Conservation (phyloP, 2,329 filamentous ascomycete genomes). For the Escovopsis weberi region DNA sequence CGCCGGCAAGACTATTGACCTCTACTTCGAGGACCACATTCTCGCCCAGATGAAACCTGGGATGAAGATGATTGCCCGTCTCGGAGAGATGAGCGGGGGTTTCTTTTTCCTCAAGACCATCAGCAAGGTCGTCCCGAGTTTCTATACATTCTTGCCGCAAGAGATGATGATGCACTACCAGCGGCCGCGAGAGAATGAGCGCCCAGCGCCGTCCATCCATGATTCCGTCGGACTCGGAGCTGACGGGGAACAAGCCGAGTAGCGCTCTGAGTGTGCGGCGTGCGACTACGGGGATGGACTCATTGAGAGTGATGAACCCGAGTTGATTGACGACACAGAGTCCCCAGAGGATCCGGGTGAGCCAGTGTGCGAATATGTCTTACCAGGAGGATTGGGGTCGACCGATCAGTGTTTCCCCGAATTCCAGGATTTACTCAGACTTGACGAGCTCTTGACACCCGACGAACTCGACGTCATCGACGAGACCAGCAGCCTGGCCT, state of each 20-base stretch:
- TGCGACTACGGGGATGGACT: neutral
- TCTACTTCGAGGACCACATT: constrained; percentile 53
- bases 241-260: constrained; percentile 8
- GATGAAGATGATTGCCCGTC: constrained; percentile 42
- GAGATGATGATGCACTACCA: constrained; percentile 55
- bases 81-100: constrained; percentile 49
- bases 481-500: too few relatives aligned
- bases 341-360: too few relatives aligned
- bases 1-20: constrained; percentile 18
- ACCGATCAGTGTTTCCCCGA: too few relatives aligned
- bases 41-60: constrained; percentile 43
- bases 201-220: constrained; percentile 30
- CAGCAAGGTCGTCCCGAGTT: constrained; percentile 40
- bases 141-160: constrained; percentile 52
- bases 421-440: too few relatives aligned
- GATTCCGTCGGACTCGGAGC: constrained; percentile 14
- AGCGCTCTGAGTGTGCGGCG: constrained; percentile 1
- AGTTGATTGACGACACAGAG: too few relatives aligned
- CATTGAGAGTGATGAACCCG: too few relatives aligned
- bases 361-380: too few relatives aligned
- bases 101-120: constrained; percentile 50
- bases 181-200: constrained; percentile 31
- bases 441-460: too few relatives aligned
- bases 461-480: too few relatives aligned
- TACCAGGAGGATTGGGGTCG: too few relatives aligned